These are phyloP conservation scores for Primulina tabacum DNA, from an alignment of 257 asterid genomes.

Conservation along the genomic window DNA sequence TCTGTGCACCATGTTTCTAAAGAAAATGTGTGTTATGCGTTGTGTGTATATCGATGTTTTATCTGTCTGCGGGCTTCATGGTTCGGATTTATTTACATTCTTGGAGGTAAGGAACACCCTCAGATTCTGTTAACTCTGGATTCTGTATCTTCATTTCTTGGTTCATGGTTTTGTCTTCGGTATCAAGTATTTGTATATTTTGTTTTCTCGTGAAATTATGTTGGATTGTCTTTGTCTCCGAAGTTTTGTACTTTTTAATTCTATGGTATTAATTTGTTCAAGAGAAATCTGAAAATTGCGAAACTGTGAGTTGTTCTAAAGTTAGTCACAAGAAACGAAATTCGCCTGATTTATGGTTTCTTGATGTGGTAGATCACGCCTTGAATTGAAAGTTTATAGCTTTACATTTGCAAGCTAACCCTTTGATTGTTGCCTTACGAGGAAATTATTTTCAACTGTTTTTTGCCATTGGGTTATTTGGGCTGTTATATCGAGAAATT, in stretches of 20 bases:
- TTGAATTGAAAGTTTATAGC: conserved; percentile 14
- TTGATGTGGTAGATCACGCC: conserved; percentile 7
- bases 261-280: background rate
- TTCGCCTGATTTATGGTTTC: background rate
- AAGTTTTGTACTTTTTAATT: background rate
- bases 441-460: background rate
- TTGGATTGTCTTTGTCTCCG: background rate
- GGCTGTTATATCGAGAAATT: conserved; percentile 2
- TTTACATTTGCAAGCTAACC: background rate
- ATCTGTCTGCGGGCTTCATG: background rate
- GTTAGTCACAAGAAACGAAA: background rate
- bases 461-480: background rate
- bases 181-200: background rate
- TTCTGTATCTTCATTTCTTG: background rate
- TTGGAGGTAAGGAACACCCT: background rate
- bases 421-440: background rate
- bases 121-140: background rate
- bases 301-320: too few relatives aligned
- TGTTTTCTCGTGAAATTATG: background rate
- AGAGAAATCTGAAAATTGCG: too few relatives aligned
- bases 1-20: background rate
- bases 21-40: background rate
- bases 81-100: background rate
- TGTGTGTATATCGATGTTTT: background rate
- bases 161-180: background rate